Base-by-base conservation (phyloP, 2,329 filamentous ascomycete species). In the Scedosporium dehoogii region DNA sequence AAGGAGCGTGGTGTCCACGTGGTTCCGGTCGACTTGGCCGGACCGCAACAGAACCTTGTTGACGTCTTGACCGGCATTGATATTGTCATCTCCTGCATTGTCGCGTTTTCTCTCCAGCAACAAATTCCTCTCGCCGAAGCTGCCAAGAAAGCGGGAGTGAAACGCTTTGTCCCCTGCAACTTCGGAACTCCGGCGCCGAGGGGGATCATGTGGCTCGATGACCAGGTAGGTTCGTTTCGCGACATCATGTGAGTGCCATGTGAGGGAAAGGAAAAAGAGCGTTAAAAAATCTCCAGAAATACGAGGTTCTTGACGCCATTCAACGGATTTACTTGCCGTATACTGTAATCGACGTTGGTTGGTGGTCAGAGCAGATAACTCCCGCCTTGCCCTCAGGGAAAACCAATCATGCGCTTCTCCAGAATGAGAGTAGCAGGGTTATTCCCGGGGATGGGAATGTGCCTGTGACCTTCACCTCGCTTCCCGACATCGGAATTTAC, bases 291-390 rank as follows among this genome's bases (percentile, higher is more conserved):
- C 23, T 5, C 48, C 3, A 70, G 69, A 85, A 85, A 73, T 79
- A 84, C 65, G 70, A 73, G 2, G 73, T 83, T 14, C 75, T 80
- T 67, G 75, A 81, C 63, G 75, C 80, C 60, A 73, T 84, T 63
- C 77, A 79, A 66, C 70, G 73, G 61, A 67, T 80, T 1, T 70
- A 73, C 41, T 73, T 85, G 1, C 80, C 81, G 0, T 85, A 79
- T 70, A 85, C 83, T 6, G 72, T 82, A 67, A 78, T 85, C 59
- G 82, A 85, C 64, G 76, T 84, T 14, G 83, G 82, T 18, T 83
- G 74, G 73, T 85, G 83, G 83, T 80, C 81, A 67, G 80, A 84
- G 66, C 66, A 79, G 33, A 71, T 73, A 21, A 33, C 69, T 3
- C 71, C 70, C 0, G 23, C 58, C 23, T 60, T 73, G 0, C 67